phyloP scores from a whole-genome alignment of 495 filamentous ascomycete genomes.

The Podospora pseudoanserina region DNA sequence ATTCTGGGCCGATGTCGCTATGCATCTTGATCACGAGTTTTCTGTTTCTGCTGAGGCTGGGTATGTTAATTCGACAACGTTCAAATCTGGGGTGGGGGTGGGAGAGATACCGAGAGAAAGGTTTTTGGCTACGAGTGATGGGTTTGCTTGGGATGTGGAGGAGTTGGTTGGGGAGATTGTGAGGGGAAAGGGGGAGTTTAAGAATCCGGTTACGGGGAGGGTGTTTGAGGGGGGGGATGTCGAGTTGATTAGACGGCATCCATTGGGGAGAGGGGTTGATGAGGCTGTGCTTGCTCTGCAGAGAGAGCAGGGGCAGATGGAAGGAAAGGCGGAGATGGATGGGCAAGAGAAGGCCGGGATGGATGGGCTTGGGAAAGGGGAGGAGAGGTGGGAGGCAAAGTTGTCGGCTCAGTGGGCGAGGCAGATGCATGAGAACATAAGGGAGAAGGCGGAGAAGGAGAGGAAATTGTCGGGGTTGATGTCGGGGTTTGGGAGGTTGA shows the following conservation, averaged over 20 bases:
- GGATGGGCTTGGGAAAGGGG: background rate
- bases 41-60: background rate
- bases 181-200: background rate
- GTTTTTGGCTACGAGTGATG: background rate
- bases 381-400: background rate
- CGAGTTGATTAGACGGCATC: background rate
- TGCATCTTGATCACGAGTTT: conserved; percentile 7
- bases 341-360: background rate
- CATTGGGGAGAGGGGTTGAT: conserved; percentile 4
- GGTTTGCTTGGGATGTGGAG: conserved; percentile 3
- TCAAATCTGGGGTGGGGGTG: background rate
- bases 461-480: background rate
- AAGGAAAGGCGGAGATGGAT: background rate
- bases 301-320: background rate
- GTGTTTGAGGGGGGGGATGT: background rate
- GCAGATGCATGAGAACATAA: background rate
- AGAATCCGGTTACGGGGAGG: background rate
- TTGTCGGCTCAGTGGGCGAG: background rate
- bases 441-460: background rate
- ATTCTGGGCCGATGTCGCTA: background rate
- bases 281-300: background rate
- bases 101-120: background rate
- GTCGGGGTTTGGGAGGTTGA: background rate
- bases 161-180: conserved; percentile 7
- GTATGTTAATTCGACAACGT: background rate